Evolutionary conservation across 2,329 filamentous ascomycete species (phyloP).

Genomic region (Alternaria arbusti): DNA sequence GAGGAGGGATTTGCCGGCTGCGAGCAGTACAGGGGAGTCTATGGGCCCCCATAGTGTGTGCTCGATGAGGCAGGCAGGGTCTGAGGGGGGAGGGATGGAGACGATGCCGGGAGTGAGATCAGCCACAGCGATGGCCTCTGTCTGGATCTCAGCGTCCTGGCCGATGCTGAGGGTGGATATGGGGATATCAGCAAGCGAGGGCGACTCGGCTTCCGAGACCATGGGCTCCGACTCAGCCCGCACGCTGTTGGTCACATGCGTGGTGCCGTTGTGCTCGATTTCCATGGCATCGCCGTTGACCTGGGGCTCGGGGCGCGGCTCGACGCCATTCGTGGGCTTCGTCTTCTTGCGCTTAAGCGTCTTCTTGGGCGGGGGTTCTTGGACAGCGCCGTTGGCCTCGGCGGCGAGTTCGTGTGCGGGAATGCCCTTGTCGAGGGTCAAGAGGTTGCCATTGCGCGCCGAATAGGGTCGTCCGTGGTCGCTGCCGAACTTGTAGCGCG

Average conservation of each 20-base stretch:
- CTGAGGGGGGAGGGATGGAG: constrained; percentile 34
- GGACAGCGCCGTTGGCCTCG: constrained; percentile 41
- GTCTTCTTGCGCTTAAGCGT: constrained; percentile 44
- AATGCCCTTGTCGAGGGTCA: constrained; percentile 45
- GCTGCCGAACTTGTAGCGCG: constrained; percentile 46
- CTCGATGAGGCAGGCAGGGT: constrained; percentile 32
- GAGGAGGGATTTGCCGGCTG: constrained; percentile 45
- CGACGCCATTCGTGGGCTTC: constrained; percentile 42
- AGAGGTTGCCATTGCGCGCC: constrained; percentile 44
- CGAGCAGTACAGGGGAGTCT: constrained; percentile 39
- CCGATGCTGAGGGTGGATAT: constrained; percentile 50
- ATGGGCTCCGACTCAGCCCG: constrained; percentile 46
- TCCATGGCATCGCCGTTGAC: constrained; percentile 58
- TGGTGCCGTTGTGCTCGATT: constrained; percentile 47
- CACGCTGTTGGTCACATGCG: constrained; percentile 36
- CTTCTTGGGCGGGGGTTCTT: constrained; percentile 42
- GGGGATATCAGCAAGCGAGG: constrained; percentile 46
- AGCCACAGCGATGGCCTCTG: constrained; percentile 40
- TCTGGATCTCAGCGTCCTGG: constrained; percentile 46
- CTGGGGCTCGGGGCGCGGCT: constrained; percentile 39
- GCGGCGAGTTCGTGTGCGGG: constrained; percentile 44
- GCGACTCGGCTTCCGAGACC: constrained; percentile 47
- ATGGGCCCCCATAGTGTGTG: constrained; percentile 47
- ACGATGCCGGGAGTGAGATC: constrained; percentile 41
- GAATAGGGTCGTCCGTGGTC: constrained; percentile 50